Evolutionary conservation across 2,329 filamentous ascomycete genomes (phyloP), one percentile per base, ranked within the genome.

Genomic region (Aureobasidium namibiae): DNA sequence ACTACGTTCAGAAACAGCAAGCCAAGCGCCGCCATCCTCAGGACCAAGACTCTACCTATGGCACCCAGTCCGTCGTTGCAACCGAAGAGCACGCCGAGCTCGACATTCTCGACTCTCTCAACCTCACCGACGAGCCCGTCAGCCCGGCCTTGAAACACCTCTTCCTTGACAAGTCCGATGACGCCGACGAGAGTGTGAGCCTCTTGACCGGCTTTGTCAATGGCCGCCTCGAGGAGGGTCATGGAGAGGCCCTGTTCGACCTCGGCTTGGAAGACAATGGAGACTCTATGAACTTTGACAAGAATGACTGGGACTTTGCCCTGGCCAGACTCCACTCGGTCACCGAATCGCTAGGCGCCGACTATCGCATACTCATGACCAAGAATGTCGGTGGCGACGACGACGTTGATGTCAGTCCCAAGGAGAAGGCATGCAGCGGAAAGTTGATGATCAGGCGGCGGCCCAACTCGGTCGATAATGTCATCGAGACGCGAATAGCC

Each of bases 1-100:
- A 99, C 69, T 97, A 96, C 69, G 94, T 96, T 65, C 91, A 97
- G 73, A 88, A 91, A 72, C 92, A 97, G 72, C 94, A 97, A 73
- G 85, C 86, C 14, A 75, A 86, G 52, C 86, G 88, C 48, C 74
- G 74, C 42, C 71, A 73, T 41, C 72, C 76, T 16, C 68, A 63
- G 13, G 56, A 67, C 66, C 42, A 13, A 54, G 66, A 52, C 41
- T 62, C 70, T 56, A 53, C 67, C 8, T 63, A 65, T 62, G 65
- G 63, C 38, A 69, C 71, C 36, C 67, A 67, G 31, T 67, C 68
- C 59, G 59, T 57, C 21, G 58, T 68, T 21, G 44, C 52, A 18
- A 67, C 74, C 36, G 83, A 89, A 67, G 86, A 94, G 64, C 89
- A 92, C 69, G 90, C 92, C 56, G 92, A 97, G 72, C 85, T 97